phyloP scores from a whole-genome alignment of 1,284 basidiomycete species.

The Naganishia sp. region DNA sequence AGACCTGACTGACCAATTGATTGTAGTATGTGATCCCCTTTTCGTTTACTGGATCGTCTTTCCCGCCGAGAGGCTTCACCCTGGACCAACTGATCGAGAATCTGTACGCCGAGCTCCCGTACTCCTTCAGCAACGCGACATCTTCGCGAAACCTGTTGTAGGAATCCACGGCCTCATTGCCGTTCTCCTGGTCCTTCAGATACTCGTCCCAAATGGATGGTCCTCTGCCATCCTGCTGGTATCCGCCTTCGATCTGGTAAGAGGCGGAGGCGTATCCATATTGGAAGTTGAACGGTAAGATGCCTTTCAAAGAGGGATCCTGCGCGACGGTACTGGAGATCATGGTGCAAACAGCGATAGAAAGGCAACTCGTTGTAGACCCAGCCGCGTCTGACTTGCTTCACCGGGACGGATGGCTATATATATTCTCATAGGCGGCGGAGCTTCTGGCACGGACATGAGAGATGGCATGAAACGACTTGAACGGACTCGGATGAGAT shows the following conservation, averaged over 20 bases:
- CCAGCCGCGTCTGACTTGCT: too few species aligned
- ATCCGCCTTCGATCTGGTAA: conserved; percentile 44
- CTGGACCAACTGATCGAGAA: conserved; percentile 76
- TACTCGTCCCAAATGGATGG: conserved; percentile 59
- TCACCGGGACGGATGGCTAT: too few species aligned
- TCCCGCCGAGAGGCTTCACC: conserved; percentile 67
- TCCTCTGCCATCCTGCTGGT: conserved; percentile 38
- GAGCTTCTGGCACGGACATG: too few species aligned
- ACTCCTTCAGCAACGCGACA: conserved; percentile 62
- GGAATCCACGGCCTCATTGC: conserved; percentile 37
- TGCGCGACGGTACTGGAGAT: conserved; percentile 2
- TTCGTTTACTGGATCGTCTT: conserved; percentile 68
- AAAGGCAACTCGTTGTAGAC: too few species aligned
- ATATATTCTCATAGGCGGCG: too few species aligned
- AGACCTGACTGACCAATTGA: conserved; percentile 48
- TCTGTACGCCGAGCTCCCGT: conserved; percentile 63
- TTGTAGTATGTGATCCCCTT: conserved; percentile 62
- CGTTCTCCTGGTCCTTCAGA: conserved; percentile 59
- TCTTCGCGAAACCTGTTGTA: conserved; percentile 65
- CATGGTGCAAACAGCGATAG: conserved; percentile 7
- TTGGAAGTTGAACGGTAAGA: conserved; percentile 61
- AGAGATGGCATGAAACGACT: too few species aligned
- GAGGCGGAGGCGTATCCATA: conserved; percentile 67
- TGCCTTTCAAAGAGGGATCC: conserved; percentile 9
- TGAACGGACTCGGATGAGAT: too few species aligned